Evolutionary conservation across 352 stramenopile genomes (phyloP).

Genomic region (Peronosclerospora sorghi): DNA sequence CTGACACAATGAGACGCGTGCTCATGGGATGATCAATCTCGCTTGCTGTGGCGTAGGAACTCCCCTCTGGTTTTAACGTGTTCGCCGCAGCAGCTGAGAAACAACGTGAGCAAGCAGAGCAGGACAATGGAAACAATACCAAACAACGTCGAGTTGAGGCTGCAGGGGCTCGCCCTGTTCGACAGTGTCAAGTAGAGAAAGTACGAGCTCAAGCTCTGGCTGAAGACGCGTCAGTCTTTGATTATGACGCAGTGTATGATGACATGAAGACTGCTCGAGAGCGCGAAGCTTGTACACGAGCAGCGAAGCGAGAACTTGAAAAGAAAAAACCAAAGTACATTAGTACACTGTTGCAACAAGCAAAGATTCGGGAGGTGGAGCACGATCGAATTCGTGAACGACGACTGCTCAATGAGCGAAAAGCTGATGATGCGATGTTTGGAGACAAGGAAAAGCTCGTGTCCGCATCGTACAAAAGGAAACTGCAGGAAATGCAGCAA

Average conservation of each 20-base stretch:
- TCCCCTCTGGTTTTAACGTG: conserved; percentile 11
- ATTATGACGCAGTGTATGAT: conserved; percentile 88
- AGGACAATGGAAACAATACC: conserved; percentile 3
- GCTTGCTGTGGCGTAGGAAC: conserved; percentile 7
- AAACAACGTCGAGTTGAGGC: conserved; percentile 26
- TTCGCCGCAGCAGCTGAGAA: conserved; percentile 16
- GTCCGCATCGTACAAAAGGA: conserved; percentile 86
- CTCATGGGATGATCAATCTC: conserved; percentile 2
- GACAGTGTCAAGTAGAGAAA: conserved; percentile 37
- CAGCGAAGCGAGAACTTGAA: conserved; percentile 40
- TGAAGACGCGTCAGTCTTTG: conserved; percentile 79
- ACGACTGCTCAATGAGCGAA: conserved; percentile 73
- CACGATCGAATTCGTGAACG: conserved; percentile 83
- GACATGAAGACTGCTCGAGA: conserved; percentile 47
- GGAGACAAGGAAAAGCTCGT: conserved; percentile 87
- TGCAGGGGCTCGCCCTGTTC: conserved; percentile 43
- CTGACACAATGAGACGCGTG: background rate
- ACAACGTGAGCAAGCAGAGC: background rate
- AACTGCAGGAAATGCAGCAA: conserved; percentile 81
- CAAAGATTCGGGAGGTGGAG: conserved; percentile 85
- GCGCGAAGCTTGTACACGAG: conserved; percentile 27
- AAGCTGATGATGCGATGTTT: conserved; percentile 70
- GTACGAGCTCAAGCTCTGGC: conserved; percentile 44
- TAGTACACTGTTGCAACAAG: conserved; percentile 76
- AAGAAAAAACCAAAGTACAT: conserved; percentile 85